Evolutionary conservation across 2,329 filamentous ascomycete species (phyloP), one percentile per base, ranked within the genome.

Genomic region (Myriangium duriaei): DNA sequence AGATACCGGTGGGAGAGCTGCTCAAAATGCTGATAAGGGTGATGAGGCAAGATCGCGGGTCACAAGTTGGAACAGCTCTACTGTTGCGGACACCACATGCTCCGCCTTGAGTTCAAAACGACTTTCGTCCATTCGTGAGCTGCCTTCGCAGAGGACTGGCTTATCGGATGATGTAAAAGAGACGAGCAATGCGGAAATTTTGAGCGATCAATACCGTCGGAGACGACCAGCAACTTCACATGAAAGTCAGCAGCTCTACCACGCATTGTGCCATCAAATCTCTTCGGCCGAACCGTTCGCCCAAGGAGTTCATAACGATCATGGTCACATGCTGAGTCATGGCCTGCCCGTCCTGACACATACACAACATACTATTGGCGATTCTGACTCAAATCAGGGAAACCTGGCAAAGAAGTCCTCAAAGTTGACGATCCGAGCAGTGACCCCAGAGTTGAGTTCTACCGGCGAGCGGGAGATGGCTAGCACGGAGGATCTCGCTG

Each of bases 41-140:
- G 18, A 7, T 5, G 34, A 19, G 14, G 4, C 26, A 18, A 71
- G 63, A 45, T 80, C 76, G n/a, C 62, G 79, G 14, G 72, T 82
- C 35, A 82, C 79, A 2, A 85, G 79, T 53, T 84, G 80, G 80
- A 71, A 71, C 4, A 73, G 75, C 43, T 81, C 79, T 0, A 72
- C 71, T 1, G 64, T 67, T 2, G 68, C 68, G 40, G 74, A 71
- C 2, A 67, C 71, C 2, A 57, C 67, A 42, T 66, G 61, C 42
- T 42, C 58, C 68, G 63, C 14, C 19, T 24, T 30, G 34, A 39
- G 24, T 18, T 15, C n/a, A 21, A 42, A 42, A 15, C 41, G 26
- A 10, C 37, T 40, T 10, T 39, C 32, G 36, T 42, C 10, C 39
- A 46, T 17, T 36, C 40, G 39, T 33, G 37, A 12, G 24, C 28